Conservation (phyloP, 371 early-diverging fungal species). For the Batkoa obscura region DNA sequence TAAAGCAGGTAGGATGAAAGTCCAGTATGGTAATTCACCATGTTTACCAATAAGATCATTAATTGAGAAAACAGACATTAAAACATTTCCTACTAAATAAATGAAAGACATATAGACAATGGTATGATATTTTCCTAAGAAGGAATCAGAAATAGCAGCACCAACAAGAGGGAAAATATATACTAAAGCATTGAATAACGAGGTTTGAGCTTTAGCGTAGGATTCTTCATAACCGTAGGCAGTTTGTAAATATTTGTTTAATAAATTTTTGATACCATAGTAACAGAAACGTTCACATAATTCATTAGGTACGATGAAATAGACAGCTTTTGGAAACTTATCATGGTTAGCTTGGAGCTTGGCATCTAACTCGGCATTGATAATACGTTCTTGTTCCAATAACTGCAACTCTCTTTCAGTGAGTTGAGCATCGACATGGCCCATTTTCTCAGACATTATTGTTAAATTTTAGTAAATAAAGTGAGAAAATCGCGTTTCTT, state of each 20-base stretch:
- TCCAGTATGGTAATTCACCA: not conserved
- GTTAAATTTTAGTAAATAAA: too few species aligned
- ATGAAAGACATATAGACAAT: slow-evolving; percentile 17
- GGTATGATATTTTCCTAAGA: slow-evolving; percentile 41
- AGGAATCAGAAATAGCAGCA: slow-evolving; percentile 38
- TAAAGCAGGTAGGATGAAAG: not conserved
- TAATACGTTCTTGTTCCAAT: not conserved
- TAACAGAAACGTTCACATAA: slow-evolving; percentile 12
- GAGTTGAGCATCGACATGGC: slow-evolving; percentile 9
- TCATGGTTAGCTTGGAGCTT: not conserved
- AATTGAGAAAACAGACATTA: slow-evolving; percentile 3
- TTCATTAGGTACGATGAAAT: slow-evolving; percentile 11
- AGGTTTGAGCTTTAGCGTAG: slow-evolving; percentile 14
- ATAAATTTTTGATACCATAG: slow-evolving; percentile 7
- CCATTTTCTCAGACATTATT: too few species aligned
- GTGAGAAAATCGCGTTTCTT: too few species aligned
- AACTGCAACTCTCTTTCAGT: slow-evolving; percentile 1
- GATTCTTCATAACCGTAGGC: slow-evolving; percentile 8
- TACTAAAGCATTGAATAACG: slow-evolving; percentile 27
- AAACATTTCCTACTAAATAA: not conserved
- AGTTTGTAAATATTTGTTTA: slow-evolving; percentile 10
- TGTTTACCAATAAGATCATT: not conserved
- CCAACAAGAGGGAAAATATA: slow-evolving; percentile 47
- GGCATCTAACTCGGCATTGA: not conserved
- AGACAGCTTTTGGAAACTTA: slow-evolving; percentile 11